Evolutionary conservation across 352 stramenopile genomes (phyloP).

Genomic region (Globisporangium paddicum): DNA sequence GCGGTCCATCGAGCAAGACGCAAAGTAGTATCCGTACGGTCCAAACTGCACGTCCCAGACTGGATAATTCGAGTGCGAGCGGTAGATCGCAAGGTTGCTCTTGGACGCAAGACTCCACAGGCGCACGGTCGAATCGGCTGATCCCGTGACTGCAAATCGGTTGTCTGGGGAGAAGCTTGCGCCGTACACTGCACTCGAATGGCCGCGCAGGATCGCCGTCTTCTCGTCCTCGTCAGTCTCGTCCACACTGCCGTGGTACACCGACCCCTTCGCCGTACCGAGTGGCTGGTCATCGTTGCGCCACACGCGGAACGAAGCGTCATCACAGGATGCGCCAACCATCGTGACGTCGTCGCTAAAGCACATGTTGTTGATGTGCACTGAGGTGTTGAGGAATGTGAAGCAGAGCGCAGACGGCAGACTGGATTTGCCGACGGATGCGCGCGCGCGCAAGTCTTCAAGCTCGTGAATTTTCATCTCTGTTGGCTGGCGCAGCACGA

Average conservation of each 20-base stretch:
- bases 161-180: slow-evolving; percentile 84
- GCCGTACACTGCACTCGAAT: slow-evolving; percentile 82
- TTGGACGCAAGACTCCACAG: slow-evolving; percentile 84
- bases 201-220: slow-evolving; percentile 63
- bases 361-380: slow-evolving; percentile 78
- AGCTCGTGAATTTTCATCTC: slow-evolving; percentile 66
- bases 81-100: slow-evolving; percentile 75
- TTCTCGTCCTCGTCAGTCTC: slow-evolving; percentile 70
- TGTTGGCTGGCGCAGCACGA: slow-evolving; percentile 60
- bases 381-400: slow-evolving; percentile 72
- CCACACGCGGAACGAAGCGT: slow-evolving; percentile 77
- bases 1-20: slow-evolving; percentile 91
- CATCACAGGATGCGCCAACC: slow-evolving; percentile 65
- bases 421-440: slow-evolving; percentile 40
- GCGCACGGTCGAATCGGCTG: slow-evolving; percentile 73
- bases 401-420: slow-evolving; percentile 74
- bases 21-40: slow-evolving; percentile 94
- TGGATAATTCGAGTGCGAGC: slow-evolving; percentile 63
- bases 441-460: slow-evolving; percentile 55
- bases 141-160: slow-evolving; percentile 77
- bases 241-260: slow-evolving; percentile 40
- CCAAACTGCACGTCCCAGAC: slow-evolving; percentile 93
- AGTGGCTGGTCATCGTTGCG: slow-evolving; percentile 75
- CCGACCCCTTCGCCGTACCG: slow-evolving; percentile 55
- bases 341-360: slow-evolving; percentile 79